Conservation (phyloP, 2,329 filamentous ascomycete species). For the Chaetomiaceae sp. region DNA sequence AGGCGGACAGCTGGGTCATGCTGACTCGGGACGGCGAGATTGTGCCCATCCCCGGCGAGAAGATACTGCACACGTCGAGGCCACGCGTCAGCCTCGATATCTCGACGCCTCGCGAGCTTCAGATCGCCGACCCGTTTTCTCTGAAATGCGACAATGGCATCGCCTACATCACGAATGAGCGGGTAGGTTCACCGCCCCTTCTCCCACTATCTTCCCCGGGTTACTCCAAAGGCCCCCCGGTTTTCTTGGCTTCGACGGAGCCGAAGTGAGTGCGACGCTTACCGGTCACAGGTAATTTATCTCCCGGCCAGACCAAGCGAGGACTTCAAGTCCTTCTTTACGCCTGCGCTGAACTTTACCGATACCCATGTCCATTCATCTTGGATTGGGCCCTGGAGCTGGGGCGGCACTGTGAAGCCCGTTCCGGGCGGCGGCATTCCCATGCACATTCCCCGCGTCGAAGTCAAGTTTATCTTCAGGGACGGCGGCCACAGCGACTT, state of each 20-base stretch:
- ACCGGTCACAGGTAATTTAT: constrained; percentile 67
- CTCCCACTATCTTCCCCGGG: constrained; percentile 4
- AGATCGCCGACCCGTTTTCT: constrained; percentile 59
- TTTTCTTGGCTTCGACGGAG: constrained; percentile 14
- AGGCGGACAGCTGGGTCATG: constrained; percentile 79
- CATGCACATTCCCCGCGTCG: constrained; percentile 64
- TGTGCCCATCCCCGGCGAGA: constrained; percentile 79
- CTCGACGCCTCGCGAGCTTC: constrained; percentile 63
- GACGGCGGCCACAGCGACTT: constrained; percentile 96
- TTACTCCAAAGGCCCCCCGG: constrained; percentile 20
- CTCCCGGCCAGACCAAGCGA: constrained; percentile 67
- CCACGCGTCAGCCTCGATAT: constrained; percentile 73
- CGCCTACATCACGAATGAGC: constrained; percentile 78
- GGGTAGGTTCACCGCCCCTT: constrained; percentile 50
- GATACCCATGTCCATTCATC: constrained; percentile 84
- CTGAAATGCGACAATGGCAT: constrained; percentile 70
- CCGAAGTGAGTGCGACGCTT: constrained; percentile 17
- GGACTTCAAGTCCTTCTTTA: constrained; percentile 79
- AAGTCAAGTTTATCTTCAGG: constrained; percentile 83
- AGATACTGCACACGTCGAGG: constrained; percentile 73
- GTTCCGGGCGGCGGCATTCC: constrained; percentile 82
- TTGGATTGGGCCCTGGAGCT: constrained; percentile 90
- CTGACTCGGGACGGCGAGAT: constrained; percentile 69
- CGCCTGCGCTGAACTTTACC: constrained; percentile 79
- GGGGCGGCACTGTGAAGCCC: constrained; percentile 75